Percentiles rank a stretch among this genome's conserved stretches.
Evolutionary conservation across 1,284 basidiomycete species (phyloP).

Genomic region (Trichosporon sp.): DNA sequence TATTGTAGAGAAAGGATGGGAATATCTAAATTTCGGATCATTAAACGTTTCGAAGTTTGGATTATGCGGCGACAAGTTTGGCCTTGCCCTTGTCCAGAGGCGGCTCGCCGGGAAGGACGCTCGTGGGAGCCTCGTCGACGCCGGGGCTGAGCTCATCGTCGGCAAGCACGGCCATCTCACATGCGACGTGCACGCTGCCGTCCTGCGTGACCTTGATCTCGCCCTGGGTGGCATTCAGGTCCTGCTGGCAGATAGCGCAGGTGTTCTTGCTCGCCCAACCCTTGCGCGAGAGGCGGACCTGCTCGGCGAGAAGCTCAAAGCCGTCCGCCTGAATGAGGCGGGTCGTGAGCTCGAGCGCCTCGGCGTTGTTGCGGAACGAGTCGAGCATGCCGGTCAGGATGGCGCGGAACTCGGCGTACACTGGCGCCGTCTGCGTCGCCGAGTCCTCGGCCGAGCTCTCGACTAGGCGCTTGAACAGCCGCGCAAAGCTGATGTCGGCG

Average conservation of each 20-base stretch:
- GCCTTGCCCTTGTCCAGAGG: neutral
- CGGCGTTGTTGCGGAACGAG: constrained; percentile 83
- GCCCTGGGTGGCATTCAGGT: neutral
- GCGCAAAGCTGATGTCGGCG: constrained; percentile 80
- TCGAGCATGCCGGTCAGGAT: constrained; percentile 92
- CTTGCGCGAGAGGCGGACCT: constrained; percentile 32
- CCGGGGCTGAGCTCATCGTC: neutral
- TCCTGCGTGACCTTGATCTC: neutral
- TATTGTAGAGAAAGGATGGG: too few species aligned
- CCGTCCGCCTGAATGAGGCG: constrained; percentile 76
- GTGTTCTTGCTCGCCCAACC: neutral
- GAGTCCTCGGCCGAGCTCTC: constrained; percentile 46
- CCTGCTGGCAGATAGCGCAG: neutral
- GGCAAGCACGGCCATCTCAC: neutral
- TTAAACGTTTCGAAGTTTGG: too few species aligned
- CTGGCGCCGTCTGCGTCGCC: constrained; percentile 27
- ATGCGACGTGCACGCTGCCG: neutral
- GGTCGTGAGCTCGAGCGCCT: constrained; percentile 82
- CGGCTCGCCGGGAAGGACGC: neutral
- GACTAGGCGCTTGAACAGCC: constrained; percentile 82
- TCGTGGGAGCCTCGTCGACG: neutral
- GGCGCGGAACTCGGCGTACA: constrained; percentile 84
- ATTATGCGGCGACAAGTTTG: neutral
- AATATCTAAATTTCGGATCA: too few species aligned
- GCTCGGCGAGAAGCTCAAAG: constrained; percentile 61